phyloP scores from a whole-genome alignment of 2,329 filamentous ascomycete species.

The Clonostachys sp. region DNA sequence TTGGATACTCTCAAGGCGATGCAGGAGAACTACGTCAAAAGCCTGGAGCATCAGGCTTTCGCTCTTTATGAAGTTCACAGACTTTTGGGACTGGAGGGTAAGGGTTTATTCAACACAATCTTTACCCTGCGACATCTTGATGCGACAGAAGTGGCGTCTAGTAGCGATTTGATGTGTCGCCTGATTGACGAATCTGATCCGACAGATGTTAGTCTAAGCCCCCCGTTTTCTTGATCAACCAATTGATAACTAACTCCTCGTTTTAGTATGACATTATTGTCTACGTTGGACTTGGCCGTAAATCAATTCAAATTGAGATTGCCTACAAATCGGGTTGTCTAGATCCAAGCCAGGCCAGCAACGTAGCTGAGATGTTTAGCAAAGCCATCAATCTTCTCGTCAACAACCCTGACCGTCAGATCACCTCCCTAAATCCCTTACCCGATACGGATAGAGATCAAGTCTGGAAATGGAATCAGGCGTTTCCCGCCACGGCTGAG shows the following conservation, averaged over 20 bases:
- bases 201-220: no score
- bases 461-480: not conserved
- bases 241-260: no score
- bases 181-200: no score
- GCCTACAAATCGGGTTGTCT: not conserved
- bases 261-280: no score
- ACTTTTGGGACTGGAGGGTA: not conserved
- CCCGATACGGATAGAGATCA: not conserved
- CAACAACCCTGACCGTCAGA: no score
- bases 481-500: not conserved
- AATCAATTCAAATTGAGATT: not conserved
- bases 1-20: not conserved
- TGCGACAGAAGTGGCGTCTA: no score
- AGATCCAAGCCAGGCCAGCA: not conserved
- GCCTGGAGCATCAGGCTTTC: slow-evolving; percentile 29
- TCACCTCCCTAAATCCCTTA: no score
- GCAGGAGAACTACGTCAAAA: slow-evolving; percentile 3
- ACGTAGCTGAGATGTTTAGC: not conserved
- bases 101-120: slow-evolving; percentile 8
- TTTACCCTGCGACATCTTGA: slow-evolving; percentile 1
- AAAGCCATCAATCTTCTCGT: not conserved
- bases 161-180: no score
- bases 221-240: no score
- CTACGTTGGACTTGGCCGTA: no score
- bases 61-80: slow-evolving; percentile 6